These are phyloP conservation scores for Uromyces viciae-fabae DNA, from an alignment of 1,284 basidiomycete species.

Conservation along the genomic window DNA sequence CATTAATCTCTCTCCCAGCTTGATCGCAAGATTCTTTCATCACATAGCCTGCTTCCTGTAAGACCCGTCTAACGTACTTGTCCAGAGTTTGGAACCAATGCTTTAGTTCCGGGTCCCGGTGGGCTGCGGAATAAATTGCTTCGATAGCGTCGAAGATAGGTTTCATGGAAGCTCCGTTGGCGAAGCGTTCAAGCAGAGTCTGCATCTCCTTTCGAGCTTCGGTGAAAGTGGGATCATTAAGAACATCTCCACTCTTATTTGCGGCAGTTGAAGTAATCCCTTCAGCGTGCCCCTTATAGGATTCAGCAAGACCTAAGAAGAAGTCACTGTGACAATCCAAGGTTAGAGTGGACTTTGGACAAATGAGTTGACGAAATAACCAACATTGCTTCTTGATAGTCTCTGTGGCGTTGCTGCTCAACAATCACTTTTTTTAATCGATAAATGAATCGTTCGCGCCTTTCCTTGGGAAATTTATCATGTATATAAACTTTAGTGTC, in stretches of 20 bases:
- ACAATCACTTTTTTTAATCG: constrained; percentile 79
- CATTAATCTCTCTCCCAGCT: constrained; percentile 60
- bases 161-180: constrained; percentile 66
- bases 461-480: constrained; percentile 80
- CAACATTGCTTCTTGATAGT: constrained; percentile 65
- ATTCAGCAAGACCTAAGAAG: constrained; percentile 57
- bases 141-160: constrained; percentile 70
- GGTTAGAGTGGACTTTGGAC: neutral
- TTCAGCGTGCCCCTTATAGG: constrained; percentile 70
- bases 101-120: constrained; percentile 69
- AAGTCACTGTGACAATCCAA: constrained; percentile 52
- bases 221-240: constrained; percentile 62
- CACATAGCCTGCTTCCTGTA: constrained; percentile 83
- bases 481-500: constrained; percentile 62
- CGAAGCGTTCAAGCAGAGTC: constrained; percentile 83
- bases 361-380: neutral
- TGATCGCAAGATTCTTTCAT: constrained; percentile 67
- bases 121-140: constrained; percentile 70
- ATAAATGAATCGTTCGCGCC: constrained; percentile 76
- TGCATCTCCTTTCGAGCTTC: constrained; percentile 67
- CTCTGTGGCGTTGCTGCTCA: constrained; percentile 86
- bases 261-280: constrained; percentile 55
- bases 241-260: constrained; percentile 57
- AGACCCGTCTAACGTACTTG: constrained; percentile 65
- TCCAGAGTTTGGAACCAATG: constrained; percentile 72